These are phyloP conservation scores for Rhodotorula sp. DNA, from an alignment of 1,284 basidiomycete genomes.

Conservation along the genomic window DNA sequence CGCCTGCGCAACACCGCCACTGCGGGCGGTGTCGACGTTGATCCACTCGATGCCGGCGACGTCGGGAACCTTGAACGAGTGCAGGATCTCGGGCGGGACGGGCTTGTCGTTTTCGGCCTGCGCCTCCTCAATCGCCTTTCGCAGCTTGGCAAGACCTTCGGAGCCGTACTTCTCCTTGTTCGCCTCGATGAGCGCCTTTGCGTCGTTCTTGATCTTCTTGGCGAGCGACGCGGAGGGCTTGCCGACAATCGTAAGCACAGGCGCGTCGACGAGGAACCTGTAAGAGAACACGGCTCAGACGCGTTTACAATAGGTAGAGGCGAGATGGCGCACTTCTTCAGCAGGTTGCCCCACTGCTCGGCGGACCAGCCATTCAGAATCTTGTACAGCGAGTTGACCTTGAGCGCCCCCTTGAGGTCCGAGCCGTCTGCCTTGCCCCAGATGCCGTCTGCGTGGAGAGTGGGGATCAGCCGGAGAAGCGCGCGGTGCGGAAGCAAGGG, in stretches of 20 bases:
- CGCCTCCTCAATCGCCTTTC: slow-evolving; percentile 71
- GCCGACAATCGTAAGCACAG: slow-evolving; percentile 74
- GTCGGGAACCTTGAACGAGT: slow-evolving; percentile 80
- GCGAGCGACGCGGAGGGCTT: slow-evolving; percentile 86
- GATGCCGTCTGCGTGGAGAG: slow-evolving; percentile 65
- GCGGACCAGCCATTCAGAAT: slow-evolving; percentile 66
- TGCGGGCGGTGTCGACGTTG: slow-evolving; percentile 69
- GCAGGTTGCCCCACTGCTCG: slow-evolving; percentile 75
- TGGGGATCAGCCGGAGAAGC: slow-evolving; percentile 56
- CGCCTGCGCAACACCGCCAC: slow-evolving; percentile 47
- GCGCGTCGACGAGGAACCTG: slow-evolving; percentile 76
- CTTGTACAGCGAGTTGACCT: slow-evolving; percentile 75
- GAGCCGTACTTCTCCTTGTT: slow-evolving; percentile 75
- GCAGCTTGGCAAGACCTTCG: slow-evolving; percentile 74
- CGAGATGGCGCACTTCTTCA: slow-evolving; percentile 66
- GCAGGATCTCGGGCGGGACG: slow-evolving; percentile 76
- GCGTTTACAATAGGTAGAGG: not conserved
- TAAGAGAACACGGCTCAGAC: not conserved
- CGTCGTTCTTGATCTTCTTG: slow-evolving; percentile 75
- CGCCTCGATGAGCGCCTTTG: slow-evolving; percentile 72
- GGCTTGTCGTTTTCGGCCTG: slow-evolving; percentile 82
- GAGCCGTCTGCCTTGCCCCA: slow-evolving; percentile 84
- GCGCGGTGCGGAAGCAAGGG: slow-evolving; percentile 25
- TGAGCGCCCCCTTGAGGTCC: slow-evolving; percentile 71
- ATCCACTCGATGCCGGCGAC: slow-evolving; percentile 94